phyloP scores from a whole-genome alignment of 306 rosid genomes.

The Fagus sylvatica region DNA sequence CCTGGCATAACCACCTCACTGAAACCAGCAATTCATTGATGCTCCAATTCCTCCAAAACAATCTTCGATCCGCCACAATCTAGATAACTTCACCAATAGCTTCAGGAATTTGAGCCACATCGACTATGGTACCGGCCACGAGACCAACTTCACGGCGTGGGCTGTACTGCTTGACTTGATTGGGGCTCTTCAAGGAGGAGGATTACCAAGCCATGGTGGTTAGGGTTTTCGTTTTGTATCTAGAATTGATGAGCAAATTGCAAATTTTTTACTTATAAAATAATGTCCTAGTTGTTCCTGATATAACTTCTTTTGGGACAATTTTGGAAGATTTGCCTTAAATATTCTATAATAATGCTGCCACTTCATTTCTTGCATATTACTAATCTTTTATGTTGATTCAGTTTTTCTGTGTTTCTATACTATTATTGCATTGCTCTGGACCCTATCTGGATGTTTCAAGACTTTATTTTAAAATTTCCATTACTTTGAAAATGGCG shows the following conservation, averaged over 20 bases:
- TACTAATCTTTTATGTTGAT: not conserved
- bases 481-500: not conserved
- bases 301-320: not conserved
- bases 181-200: constrained; percentile 64
- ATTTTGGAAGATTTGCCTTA: not conserved
- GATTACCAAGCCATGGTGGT: constrained; percentile 71
- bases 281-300: not conserved
- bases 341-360: not conserved
- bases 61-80: constrained; percentile 40
- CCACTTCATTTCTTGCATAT: not conserved
- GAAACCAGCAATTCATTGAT: constrained; percentile 45
- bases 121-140: constrained; percentile 95
- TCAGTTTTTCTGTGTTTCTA: not conserved
- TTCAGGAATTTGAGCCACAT: constrained; percentile 82
- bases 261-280: constrained; percentile 25
- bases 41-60: constrained; percentile 53
- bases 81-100: constrained; percentile 70
- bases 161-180: constrained; percentile 73
- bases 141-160: constrained; percentile 92
- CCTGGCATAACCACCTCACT: constrained; percentile 64
- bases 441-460: not conserved
- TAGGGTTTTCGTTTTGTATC: constrained; percentile 69
- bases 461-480: not conserved
- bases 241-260: constrained; percentile 86
- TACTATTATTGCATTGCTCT: not conserved